These are phyloP conservation scores for Thraustochytrium sp. DNA, from an alignment of 352 stramenopile genomes.

Conservation along the genomic window DNA sequence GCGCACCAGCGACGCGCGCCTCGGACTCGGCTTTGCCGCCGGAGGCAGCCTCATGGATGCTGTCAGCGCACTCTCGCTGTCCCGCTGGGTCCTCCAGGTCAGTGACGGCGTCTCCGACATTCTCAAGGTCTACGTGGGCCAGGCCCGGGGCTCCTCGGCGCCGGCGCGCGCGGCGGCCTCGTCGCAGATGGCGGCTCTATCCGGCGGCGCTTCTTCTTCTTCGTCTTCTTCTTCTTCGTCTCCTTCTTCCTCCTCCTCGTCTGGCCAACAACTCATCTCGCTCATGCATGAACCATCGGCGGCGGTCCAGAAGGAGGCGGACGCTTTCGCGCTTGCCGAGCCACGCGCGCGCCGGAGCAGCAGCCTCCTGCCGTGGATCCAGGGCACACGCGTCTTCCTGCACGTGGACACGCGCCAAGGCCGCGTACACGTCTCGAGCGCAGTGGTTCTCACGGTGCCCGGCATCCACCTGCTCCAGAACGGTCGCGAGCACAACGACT, in stretches of 20 bases:
- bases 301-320: too few relatives aligned
- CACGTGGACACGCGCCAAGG: neutral
- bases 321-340: too few relatives aligned
- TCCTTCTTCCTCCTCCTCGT: too few relatives aligned
- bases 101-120: neutral
- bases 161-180: too few relatives aligned
- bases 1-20: neutral
- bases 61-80: neutral
- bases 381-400: neutral
- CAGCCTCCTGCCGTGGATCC: constrained; percentile 5
- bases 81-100: neutral
- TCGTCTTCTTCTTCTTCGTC: too few relatives aligned
- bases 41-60: neutral
- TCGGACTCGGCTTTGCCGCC: neutral
- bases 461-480: neutral
- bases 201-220: too few relatives aligned
- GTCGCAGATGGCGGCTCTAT: too few relatives aligned
- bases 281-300: too few relatives aligned
- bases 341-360: neutral
- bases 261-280: too few relatives aligned
- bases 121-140: neutral
- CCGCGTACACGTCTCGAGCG: neutral
- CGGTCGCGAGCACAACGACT: neutral
- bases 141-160: neutral
- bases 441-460: neutral